These are phyloP conservation scores for Circinella umbellata DNA, from an alignment of 371 early-diverging fungal species.

Conservation along the genomic window DNA sequence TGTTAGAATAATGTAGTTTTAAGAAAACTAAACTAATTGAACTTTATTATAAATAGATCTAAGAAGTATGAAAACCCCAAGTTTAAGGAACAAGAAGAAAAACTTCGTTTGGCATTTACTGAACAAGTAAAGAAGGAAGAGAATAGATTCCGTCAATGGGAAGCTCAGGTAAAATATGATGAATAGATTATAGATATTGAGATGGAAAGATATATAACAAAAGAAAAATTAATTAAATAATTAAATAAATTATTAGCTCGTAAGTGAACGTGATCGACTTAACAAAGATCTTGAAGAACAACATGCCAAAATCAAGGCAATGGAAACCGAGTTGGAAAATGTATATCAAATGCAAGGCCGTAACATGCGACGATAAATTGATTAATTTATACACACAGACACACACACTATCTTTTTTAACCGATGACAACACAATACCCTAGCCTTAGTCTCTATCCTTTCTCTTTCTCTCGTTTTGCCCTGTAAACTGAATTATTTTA, in stretches of 20 bases:
- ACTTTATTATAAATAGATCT: conserved; percentile 28
- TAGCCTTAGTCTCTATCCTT: neutral
- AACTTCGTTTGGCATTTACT: conserved; percentile 90
- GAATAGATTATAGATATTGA: neutral
- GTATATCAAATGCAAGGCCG: conserved; percentile 17
- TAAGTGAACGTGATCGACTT: conserved; percentile 95
- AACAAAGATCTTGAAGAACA: conserved; percentile 97
- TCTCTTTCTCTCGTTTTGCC: neutral
- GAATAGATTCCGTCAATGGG: conserved; percentile 96
- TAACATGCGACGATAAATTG: conserved; percentile 12
- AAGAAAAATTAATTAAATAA: neutral
- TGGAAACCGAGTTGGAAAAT: conserved; percentile 85
- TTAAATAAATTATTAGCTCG: conserved; percentile 58
- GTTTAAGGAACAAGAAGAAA: conserved; percentile 94
- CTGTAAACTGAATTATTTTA: neutral
- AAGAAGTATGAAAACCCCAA: conserved; percentile 83
- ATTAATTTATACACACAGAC: too few species aligned
- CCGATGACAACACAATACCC: neutral
- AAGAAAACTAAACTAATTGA: too few species aligned
- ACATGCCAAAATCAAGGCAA: conserved; percentile 89
- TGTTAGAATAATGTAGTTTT: too few species aligned
- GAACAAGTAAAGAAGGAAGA: conserved; percentile 96
- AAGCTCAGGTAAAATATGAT: conserved; percentile 59
- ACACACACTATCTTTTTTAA: neutral
- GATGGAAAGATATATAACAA: too few species aligned